Base-by-base conservation (phyloP, 306 rosid species). In the Begonia masoniana region DNA sequence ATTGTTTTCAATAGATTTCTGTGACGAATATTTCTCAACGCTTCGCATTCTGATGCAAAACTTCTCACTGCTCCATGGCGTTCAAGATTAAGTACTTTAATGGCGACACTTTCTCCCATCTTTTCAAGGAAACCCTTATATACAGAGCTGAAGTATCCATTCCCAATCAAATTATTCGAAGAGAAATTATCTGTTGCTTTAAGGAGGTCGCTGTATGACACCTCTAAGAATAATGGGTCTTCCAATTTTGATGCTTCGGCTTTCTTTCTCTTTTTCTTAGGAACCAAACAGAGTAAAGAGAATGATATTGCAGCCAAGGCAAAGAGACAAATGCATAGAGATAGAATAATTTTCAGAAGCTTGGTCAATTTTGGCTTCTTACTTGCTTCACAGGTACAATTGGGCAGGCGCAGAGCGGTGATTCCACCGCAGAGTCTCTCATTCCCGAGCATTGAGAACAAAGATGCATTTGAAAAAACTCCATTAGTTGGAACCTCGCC, bases 91-190 rank as follows among this genome's bases (percentile, higher is more conserved):
- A 74, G 31, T 1, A 74, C 76, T 58, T 74, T 69, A 4, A 74
- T 10, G 4, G 70, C 79, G 13, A 74, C 56, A 36, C 1, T 43
- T 50, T 65, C 41, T 51, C 43, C 67, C 41, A 61, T 60, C 0
- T 15, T 3, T 15, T 50, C 11, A 46, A 74, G 61, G 7, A 31
- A 58, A 53, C 75, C 79, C 62, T 65, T 74, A 47, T 74, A 74
- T 3, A 69, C 63, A 50, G 60, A 70, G 51, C 76, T 71, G 56
- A 72, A 76, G 46, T 71, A 64, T 61, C 78, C 62, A 2, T 14
- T 54, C 11, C 72, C 75, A 12, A 76, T 62, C 52, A 76, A 15
- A 55, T 72, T 69, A 17, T 59, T 65, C 6, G 12, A 5, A 2
- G 76, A 69, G 60, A 76, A 72, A 2, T 73, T 68, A 3, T 60